Percentiles rank a stretch among this genome's conserved stretches.
Evolutionary conservation across 176 grass and related monocot species (phyloP).

Genomic region (Hordeum vulgare): MorexV3_pseudomolecules_assembly NC_058519.1:453584413-453584912

Average conservation of each 20-base stretch:
- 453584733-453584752: constrained; percentile 1
- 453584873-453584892: not conserved
- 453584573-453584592: not conserved
- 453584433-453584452: constrained; percentile 9
- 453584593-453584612: not conserved
- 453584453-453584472: not conserved
- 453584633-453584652: not conserved
- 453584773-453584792: not conserved
- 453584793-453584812: not conserved
- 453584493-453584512: not conserved
- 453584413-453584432: not conserved
- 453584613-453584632: not conserved
- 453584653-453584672: not conserved
- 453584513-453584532: not conserved
- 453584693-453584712: not conserved
- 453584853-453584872: not conserved
- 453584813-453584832: not conserved
- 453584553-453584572: not conserved
- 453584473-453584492: not conserved
- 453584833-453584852: constrained; percentile 13
- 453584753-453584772: not conserved
- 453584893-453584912: not conserved
- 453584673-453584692: not conserved
- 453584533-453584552: not conserved
- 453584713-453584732: too few species aligned